Evolutionary conservation across 2,329 filamentous ascomycete genomes (phyloP).

Genomic region (Arthroderma uncinatum): DNA sequence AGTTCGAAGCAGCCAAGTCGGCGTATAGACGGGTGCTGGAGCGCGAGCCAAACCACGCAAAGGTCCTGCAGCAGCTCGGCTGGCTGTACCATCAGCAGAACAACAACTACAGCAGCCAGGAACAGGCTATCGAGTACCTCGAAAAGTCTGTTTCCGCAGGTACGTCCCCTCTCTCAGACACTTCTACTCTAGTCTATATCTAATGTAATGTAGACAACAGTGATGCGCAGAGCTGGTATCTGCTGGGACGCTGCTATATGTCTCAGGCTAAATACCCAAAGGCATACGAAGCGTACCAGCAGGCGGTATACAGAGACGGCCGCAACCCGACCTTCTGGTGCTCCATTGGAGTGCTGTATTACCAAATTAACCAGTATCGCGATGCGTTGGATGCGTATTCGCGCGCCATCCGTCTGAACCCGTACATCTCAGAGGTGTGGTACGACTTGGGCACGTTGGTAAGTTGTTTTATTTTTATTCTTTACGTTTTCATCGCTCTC

Average conservation of each 20-base stretch:
- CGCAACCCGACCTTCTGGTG: slow-evolving; percentile 99
- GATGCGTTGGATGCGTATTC: slow-evolving; percentile 97
- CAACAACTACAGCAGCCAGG: slow-evolving; percentile 79
- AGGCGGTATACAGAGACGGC: slow-evolving; percentile 94
- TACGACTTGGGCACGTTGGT: slow-evolving; percentile 94
- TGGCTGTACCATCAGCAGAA: slow-evolving; percentile 98
- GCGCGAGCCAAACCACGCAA: slow-evolving; percentile 88
- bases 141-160: slow-evolving; percentile 92
- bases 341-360: slow-evolving; percentile 96
- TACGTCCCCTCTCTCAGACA: slow-evolving; percentile 38
- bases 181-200: background rate
- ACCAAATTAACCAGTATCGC: slow-evolving; percentile 98
- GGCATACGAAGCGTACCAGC: slow-evolving; percentile 95
- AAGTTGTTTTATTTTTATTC: slow-evolving; percentile 34
- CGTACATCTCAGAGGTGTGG: slow-evolving; percentile 98
- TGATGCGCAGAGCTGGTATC: slow-evolving; percentile 97
- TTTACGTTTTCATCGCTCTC: slow-evolving; percentile 20
- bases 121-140: slow-evolving; percentile 90
- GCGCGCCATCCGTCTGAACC: slow-evolving; percentile 88
- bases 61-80: slow-evolving; percentile 92
- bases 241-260: slow-evolving; percentile 97
- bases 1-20: slow-evolving; percentile 88
- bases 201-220: slow-evolving; percentile 57
- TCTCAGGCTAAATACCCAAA: slow-evolving; percentile 98
- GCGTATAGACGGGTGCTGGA: slow-evolving; percentile 91